Conservation (phyloP, 345 rosid genomes). For the Boechera stricta region DNA sequence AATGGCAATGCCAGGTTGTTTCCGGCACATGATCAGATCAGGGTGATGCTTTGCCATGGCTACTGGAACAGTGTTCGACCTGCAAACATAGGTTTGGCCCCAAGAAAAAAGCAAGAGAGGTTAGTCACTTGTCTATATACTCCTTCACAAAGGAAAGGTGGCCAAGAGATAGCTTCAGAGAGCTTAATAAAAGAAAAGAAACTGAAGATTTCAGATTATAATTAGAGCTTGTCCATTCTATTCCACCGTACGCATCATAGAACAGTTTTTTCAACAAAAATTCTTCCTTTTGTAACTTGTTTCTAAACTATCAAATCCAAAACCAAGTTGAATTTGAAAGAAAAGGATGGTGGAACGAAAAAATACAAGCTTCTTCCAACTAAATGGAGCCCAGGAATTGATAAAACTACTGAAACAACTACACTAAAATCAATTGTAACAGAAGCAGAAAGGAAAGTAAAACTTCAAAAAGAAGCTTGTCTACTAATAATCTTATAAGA, state of each 20-base stretch:
- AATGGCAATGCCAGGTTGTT: constrained; percentile 78
- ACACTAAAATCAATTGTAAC: neutral
- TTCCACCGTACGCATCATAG: too few relatives aligned
- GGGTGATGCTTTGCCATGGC: constrained; percentile 81
- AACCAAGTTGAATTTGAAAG: too few relatives aligned
- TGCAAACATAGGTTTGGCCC: neutral
- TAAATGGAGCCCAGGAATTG: neutral
- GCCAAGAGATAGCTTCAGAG: neutral
- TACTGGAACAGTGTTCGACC: neutral
- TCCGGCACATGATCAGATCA: constrained; percentile 76
- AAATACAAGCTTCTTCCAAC: neutral
- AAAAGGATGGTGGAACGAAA: too few relatives aligned
- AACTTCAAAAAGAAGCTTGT: neutral
- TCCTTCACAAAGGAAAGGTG: neutral
- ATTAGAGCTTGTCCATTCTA: too few relatives aligned
- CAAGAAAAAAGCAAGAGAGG: neutral
- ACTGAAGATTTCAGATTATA: neutral
- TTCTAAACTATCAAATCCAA: neutral
- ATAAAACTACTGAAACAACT: neutral
- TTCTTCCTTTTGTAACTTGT: neutral
- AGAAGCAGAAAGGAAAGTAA: neutral
- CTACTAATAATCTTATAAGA: neutral
- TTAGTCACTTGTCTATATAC: neutral
- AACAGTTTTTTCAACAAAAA: neutral
- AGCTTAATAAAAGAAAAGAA: neutral